phyloP scores from a whole-genome alignment of 805 yeast species.

The Torulaspora maleeae region DNA sequence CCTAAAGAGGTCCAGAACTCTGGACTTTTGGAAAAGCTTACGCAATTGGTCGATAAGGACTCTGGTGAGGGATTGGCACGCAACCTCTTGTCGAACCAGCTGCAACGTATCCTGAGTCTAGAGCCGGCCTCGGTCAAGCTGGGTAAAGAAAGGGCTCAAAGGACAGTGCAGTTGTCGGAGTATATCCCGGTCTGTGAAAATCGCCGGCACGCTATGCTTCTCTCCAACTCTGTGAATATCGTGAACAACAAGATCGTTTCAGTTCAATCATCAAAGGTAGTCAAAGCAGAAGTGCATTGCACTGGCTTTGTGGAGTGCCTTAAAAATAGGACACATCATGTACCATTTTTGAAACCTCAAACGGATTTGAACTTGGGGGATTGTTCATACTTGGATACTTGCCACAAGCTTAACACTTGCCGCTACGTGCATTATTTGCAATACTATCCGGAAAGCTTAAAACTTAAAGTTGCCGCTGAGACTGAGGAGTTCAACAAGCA shows the following conservation, averaged over 20 bases:
- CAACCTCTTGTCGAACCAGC: slow-evolving; percentile 7
- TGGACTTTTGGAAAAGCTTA: slow-evolving; percentile 6
- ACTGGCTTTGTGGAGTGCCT: slow-evolving; percentile 31
- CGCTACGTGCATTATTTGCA: slow-evolving; percentile 72
- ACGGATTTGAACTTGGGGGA: slow-evolving; percentile 78
- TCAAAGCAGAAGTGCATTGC: slow-evolving; percentile 18
- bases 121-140: slow-evolving; percentile 26
- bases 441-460: slow-evolving; percentile 36
- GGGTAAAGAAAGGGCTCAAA: slow-evolving; percentile 27
- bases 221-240: slow-evolving; percentile 23
- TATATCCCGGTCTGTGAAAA: slow-evolving; percentile 29
- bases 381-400: slow-evolving; percentile 90
- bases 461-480: slow-evolving; percentile 17
- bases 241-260: slow-evolving; percentile 30
- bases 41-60: slow-evolving; percentile 1
- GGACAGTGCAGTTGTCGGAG: slow-evolving; percentile 12
- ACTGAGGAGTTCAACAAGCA: slow-evolving; percentile 23
- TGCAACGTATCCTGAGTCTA: slow-evolving; percentile 17
- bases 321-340: slow-evolving; percentile 44
- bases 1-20: not conserved
- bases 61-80: not conserved
- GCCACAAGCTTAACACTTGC: slow-evolving; percentile 79
- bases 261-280: slow-evolving; percentile 26
- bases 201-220: slow-evolving; percentile 18
- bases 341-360: slow-evolving; percentile 51